phyloP scores from a whole-genome alignment of 441 rosid species.

The Populus hybrid region DNA sequence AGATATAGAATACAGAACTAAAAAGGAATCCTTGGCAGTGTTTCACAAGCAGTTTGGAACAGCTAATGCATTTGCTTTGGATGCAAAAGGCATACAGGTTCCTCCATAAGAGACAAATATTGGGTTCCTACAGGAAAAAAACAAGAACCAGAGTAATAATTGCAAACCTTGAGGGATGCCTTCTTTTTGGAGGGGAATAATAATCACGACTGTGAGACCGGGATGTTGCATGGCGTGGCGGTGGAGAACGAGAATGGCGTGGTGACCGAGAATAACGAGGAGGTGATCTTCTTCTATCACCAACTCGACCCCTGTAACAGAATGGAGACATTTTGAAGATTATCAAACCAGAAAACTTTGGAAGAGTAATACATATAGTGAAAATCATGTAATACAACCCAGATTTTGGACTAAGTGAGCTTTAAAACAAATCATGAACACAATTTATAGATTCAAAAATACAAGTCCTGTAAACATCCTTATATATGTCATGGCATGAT shows the following conservation, averaged over 20 bases:
- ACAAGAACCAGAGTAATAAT: no score
- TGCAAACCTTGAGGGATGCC: conserved; percentile 59
- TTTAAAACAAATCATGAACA: background rate
- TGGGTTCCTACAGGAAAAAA: background rate
- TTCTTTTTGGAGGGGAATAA: conserved; percentile 54
- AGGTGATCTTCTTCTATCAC: conserved; percentile 72
- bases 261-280: conserved; percentile 61
- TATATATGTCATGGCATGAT: background rate
- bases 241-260: conserved; percentile 62
- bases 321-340: background rate
- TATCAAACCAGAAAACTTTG: background rate
- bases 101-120: background rate
- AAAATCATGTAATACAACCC: background rate
- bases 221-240: conserved; percentile 64
- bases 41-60: background rate
- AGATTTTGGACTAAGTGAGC: background rate
- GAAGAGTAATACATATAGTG: background rate
- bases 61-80: background rate
- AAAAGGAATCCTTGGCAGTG: background rate
- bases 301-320: conserved; percentile 42
- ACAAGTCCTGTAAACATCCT: background rate
- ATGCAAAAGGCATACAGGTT: background rate
- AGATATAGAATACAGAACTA: background rate
- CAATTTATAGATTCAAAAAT: background rate
- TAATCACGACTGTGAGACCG: conserved; percentile 66